Conservation (phyloP, 192 early-diverging fungal genomes). For the Mortierella alpina region DNA sequence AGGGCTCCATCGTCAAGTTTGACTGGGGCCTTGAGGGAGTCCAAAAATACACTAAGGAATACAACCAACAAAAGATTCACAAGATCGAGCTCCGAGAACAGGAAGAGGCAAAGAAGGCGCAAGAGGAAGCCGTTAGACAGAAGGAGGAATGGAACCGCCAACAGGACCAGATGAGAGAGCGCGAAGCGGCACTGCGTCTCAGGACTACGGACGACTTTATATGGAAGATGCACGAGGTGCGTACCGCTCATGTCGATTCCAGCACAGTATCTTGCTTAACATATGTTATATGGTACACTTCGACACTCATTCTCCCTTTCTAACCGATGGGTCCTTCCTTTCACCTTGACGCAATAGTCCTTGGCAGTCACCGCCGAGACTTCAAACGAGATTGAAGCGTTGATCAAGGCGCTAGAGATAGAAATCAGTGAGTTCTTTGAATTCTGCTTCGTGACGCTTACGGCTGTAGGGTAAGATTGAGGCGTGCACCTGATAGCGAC, state of each 20-base stretch:
- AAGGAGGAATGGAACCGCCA: conserved; percentile 45
- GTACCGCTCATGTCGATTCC: neutral
- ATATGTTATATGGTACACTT: neutral
- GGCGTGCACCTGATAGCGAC: too few species aligned
- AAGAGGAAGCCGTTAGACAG: conserved; percentile 15
- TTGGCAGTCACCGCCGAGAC: neutral
- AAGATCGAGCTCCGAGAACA: conserved; percentile 32
- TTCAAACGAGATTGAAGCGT: conserved; percentile 3
- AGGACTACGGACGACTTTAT: conserved; percentile 35
- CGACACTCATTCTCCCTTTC: neutral
- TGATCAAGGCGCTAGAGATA: conserved; percentile 31
- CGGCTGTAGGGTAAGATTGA: conserved; percentile 23
- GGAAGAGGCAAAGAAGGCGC: conserved; percentile 27
- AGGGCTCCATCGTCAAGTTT: conserved; percentile 31
- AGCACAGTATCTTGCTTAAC: neutral
- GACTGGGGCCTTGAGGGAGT: conserved; percentile 50
- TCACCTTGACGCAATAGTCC: neutral
- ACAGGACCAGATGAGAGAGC: conserved; percentile 32
- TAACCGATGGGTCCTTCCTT: too few species aligned
- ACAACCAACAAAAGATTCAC: conserved; percentile 42
- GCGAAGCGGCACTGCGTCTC: conserved; percentile 10
- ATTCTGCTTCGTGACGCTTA: conserved; percentile 36
- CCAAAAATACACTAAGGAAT: conserved; percentile 42
- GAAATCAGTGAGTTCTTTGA: conserved; percentile 44
- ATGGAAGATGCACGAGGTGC: conserved; percentile 47